These are phyloP conservation scores for Nannizzia gypsea DNA, from an alignment of 2,329 filamentous ascomycete species.

Conservation along the genomic window DNA sequence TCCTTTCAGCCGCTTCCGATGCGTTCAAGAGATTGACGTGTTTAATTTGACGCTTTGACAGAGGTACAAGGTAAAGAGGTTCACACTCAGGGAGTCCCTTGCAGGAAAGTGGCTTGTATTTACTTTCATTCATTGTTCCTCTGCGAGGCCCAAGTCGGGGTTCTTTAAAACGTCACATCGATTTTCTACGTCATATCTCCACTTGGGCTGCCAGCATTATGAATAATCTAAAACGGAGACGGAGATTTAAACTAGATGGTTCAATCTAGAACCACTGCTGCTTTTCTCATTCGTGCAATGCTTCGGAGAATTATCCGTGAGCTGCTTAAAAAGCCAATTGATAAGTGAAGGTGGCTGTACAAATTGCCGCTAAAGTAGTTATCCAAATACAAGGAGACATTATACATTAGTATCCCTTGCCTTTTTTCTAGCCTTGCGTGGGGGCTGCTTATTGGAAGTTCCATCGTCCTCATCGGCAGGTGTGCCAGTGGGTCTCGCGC, in stretches of 20 bases:
- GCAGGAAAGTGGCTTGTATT: not conserved
- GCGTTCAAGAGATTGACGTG: no score
- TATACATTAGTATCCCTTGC: not conserved
- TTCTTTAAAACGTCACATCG: not conserved
- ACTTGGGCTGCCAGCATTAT: not conserved
- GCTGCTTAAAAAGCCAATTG: not conserved
- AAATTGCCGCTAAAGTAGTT: not conserved
- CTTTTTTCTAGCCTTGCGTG: not conserved
- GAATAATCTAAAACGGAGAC: not conserved
- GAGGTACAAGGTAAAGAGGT: not conserved
- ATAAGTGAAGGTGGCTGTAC: not conserved
- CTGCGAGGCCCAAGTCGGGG: not conserved
- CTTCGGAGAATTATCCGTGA: not conserved
- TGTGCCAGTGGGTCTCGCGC: not conserved
- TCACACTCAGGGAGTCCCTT: not conserved
- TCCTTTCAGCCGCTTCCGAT: not conserved
- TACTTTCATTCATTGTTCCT: not conserved
- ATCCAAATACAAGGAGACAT: not conserved
- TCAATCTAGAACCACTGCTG: conserved; percentile 1
- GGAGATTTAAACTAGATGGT: not conserved
- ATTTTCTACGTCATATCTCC: conserved; percentile 1
- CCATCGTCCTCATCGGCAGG: not conserved
- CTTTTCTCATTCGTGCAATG: not conserved
- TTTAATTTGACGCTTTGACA: not conserved
- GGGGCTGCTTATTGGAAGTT: not conserved